Conservation (phyloP, 805 yeast genomes). For the Saccharomyces eubayanus region DNA sequence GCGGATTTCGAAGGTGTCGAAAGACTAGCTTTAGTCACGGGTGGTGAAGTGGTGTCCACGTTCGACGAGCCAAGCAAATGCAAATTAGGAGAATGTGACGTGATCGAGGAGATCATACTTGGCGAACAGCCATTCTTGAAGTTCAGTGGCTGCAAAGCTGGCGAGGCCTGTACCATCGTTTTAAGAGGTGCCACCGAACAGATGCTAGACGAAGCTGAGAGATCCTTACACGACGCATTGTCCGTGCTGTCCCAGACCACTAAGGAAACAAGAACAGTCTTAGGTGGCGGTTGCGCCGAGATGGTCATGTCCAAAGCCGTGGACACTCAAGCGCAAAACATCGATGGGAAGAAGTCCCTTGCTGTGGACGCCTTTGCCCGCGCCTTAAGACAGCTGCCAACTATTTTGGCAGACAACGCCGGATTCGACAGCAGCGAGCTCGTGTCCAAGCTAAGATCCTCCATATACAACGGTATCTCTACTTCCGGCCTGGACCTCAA, state of each 20-base stretch:
- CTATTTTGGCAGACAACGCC: constrained; percentile 93
- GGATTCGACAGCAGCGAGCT: constrained; percentile 92
- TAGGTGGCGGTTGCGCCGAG: constrained; percentile 93
- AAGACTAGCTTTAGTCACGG: constrained; percentile 90
- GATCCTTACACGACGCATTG: constrained; percentile 93
- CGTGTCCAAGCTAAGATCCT: constrained; percentile 78
- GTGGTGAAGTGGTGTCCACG: constrained; percentile 96
- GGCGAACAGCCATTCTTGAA: constrained; percentile 88
- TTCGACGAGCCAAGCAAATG: constrained; percentile 87
- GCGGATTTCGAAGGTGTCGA: constrained; percentile 98
- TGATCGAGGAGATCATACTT: constrained; percentile 83
- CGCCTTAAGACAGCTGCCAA: constrained; percentile 91
- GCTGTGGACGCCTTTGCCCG: constrained; percentile 93
- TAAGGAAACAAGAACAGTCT: constrained; percentile 78
- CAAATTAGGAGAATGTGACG: constrained; percentile 78
- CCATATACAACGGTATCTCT: constrained; percentile 79
- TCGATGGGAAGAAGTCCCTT: constrained; percentile 83
- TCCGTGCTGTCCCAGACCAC: constrained; percentile 94
- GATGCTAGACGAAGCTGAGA: constrained; percentile 90
- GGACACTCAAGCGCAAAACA: constrained; percentile 84
- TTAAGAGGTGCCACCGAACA: constrained; percentile 97
- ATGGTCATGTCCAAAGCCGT: constrained; percentile 97
- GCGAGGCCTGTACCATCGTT: constrained; percentile 93
- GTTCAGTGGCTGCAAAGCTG: constrained; percentile 92
- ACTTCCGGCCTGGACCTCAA: constrained; percentile 88